Base-by-base conservation (phyloP, 2,329 filamentous ascomycete genomes). In the Colletotrichum aenigma region DNA sequence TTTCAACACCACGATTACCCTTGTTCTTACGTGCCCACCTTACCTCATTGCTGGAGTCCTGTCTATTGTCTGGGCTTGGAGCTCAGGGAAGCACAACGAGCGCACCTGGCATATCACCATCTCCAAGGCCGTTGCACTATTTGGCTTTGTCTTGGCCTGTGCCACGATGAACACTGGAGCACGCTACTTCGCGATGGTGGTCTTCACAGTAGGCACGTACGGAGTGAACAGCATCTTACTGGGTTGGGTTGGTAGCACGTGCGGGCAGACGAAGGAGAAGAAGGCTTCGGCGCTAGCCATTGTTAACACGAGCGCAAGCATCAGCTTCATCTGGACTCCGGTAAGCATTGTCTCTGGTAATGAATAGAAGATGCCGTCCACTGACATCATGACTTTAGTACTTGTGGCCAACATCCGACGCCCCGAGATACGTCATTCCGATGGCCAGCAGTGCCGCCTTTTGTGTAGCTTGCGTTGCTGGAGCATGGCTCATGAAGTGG, bases 81-180 rank as follows among this genome's bases (percentile, higher is more conserved):
- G 43, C 9, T 77, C 76, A 0, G 89, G 87, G 0, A 82, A 82
- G 7, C 84, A 85, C 79, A 86, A 88, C 70, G 87, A 89, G 76
- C 82, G 87, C 34, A 88, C 86, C 1, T 88, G 86, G 86, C 87
- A 89, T 66, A 85, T 87, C 18, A 88, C 86, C 1, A 76, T 83
- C 9, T 84, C 84, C 6, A 87, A 88, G 67, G 62, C 80, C 4
- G 75, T 86, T 21, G 87, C 87, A 1, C 81, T 87, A 0, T 72
- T 78, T 80, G 24, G 70, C 1, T 79, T 78, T 21, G 70, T 74
- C 13, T 32, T 79, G 32, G 77, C 78, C 3, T 78, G 77, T 36
- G 74, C 34, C 84, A 87, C 71, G 83, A 84, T 79, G 70, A 80
- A 79, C 61, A 75, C 79, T 2, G 78, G 78, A 1, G 80, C 79